Evolutionary conservation across 176 grass and related monocot genomes (phyloP), one percentile per base, ranked within the genome.

Genomic region (Pharus latifolius): DNA sequence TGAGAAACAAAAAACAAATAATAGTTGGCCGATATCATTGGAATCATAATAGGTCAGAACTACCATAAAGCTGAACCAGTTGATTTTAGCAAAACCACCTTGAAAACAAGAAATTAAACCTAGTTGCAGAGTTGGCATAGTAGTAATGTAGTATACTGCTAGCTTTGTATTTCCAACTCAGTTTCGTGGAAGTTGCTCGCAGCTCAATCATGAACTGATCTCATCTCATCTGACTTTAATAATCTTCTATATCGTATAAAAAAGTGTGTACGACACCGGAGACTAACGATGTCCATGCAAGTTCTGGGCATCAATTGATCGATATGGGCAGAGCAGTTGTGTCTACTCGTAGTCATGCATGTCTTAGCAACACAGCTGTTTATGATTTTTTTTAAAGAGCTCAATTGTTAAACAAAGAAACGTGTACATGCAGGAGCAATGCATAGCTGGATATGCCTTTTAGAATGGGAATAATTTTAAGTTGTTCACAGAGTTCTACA

Each of bases 181-280:
- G 69, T 54, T 74, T 79, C 69, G 35, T 61, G 60, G 76, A 85
- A 85, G 69, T 22, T 16, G 69, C 54, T 22, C 45, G 45, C 30
- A 10, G 19, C 34, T 66, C 48, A 17, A 47, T 41, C 52, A n/a
- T n/a, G n/a, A n/a, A n/a, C n/a, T n/a, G 29, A 44, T 27, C 25
- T 15, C 34, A 51, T 46, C 34, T 17, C 6, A 28, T 61, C 31
- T 30, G 48, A 59, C 63, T 14, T 24, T 33, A 79, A 62, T 75
- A 63, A 84, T 84, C 53, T 73, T 84, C 5, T n/a, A n/a, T n/a
- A n/a, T n/a, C n/a, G n/a, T n/a, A 57, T 16, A 49, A 5, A 63
- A 41, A 30, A n/a, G n/a, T n/a, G n/a, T 45, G 80, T 55, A 75
- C 44, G 46, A 51, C 72, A 66, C 16, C 1, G 34, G 70, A 30